A percentile compares a stretch with the other conserved stretches of the same genome.
Evolutionary conservation across 371 early-diverging fungal species (phyloP).

Genomic region (Mucor mucedo): DNA sequence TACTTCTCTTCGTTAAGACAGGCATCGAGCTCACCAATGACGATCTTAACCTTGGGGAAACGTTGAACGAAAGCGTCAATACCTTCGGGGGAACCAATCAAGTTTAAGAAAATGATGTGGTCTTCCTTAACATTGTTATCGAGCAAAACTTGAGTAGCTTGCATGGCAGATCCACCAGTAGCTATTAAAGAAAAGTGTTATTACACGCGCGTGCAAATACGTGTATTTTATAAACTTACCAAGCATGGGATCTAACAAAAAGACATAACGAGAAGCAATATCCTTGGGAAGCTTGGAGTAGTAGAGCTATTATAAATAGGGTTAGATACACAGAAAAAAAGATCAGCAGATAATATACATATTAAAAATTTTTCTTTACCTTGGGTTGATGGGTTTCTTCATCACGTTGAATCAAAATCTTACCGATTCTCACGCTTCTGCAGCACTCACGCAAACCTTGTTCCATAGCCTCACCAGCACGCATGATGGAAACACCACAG

Average conservation of each 20-base stretch:
- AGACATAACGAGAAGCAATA: slow-evolving; percentile 80
- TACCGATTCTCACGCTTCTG: slow-evolving; percentile 90
- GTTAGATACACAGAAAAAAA: background rate
- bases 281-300: slow-evolving; percentile 92
- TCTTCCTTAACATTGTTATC: slow-evolving; percentile 88
- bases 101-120: slow-evolving; percentile 83
- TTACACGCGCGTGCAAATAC: background rate
- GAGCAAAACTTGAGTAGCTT: slow-evolving; percentile 87
- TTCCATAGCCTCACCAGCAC: slow-evolving; percentile 95
- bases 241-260: slow-evolving; percentile 94
- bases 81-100: slow-evolving; percentile 86
- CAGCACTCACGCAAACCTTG: slow-evolving; percentile 92
- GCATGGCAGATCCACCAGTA: slow-evolving; percentile 93
- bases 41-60: slow-evolving; percentile 85
- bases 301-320: slow-evolving; percentile 60
- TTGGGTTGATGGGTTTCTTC: slow-evolving; percentile 91
- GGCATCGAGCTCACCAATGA: slow-evolving; percentile 84
- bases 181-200: slow-evolving; percentile 50
- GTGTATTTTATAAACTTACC: slow-evolving; percentile 50
- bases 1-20: slow-evolving; percentile 84
- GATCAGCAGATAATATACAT: slow-evolving; percentile 5
- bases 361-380: slow-evolving; percentile 34
- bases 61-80: slow-evolving; percentile 71
- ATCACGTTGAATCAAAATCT: slow-evolving; percentile 93
- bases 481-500: slow-evolving; percentile 95